Base-by-base conservation (phyloP, 2,329 filamentous ascomycete genomes). In the Beauveria australis region DNA sequence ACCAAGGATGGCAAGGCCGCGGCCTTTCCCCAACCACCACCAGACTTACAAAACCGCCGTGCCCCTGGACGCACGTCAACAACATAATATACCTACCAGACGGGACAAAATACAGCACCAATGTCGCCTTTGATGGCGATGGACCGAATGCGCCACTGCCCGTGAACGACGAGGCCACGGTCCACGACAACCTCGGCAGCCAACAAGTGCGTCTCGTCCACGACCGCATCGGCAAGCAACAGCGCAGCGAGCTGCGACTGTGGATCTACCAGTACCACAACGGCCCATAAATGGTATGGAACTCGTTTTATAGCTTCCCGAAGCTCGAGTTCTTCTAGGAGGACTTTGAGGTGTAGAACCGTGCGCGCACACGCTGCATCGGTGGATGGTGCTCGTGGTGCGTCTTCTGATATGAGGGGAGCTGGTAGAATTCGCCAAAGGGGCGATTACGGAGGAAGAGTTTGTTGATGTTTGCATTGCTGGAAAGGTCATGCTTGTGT, bases 51-150 rank as follows among this genome's bases (percentile, higher is more conserved):
- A 9, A 12, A 22, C 12, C n/a, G 16, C 14, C n/a, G 19, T 14
- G 1, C 2, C 8, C 1, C 41, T 68, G 71, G 69, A 76, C 78
- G 9, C 85, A 89, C 69, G 82, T 88, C 67, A 75, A 87, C 43
- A 81, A 84, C 64, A 82, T 88, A 53, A 76, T 87, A n/a, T 79
- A 77, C 1, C 75, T 89, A 22, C 69, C 75, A 0, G 71, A 75
- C 2, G 74, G 74, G 16, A 76, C 75, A 46, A 74, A 76, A 62
- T 85, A 81, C 68, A 73, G 80, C 69, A 72, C 82, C 5, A 87
- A 89, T 67, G 81, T 87, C 4, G 85, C 81, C 1, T 89, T 89
- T 66, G 87, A 86, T 22, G 82, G 81, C n/a, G 82, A 86, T 64
- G 81, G 82, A 1, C 76, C 84, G 0, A 85, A 81, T 0, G 72